Percentiles rank a stretch among this genome's conserved stretches.
These are phyloP conservation scores for Boechera divaricarpa DNA, from an alignment of 345 rosid species.

Conservation along the genomic window DNA sequence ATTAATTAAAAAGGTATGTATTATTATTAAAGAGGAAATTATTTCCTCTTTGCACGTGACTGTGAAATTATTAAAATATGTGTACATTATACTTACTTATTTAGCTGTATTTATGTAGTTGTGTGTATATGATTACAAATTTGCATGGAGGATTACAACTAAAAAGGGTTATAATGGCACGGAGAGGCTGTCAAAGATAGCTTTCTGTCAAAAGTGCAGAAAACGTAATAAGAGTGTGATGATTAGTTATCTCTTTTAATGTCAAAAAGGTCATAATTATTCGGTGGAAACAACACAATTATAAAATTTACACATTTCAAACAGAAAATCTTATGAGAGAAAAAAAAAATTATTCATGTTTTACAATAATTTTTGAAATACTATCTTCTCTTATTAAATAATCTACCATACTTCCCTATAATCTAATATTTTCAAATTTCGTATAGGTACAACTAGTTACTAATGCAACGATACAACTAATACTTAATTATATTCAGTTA, in stretches of 20 bases:
- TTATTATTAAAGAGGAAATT: conserved; percentile 14
- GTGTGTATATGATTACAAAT: conserved; percentile 37
- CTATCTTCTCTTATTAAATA: too few relatives aligned
- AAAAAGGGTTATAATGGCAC: conserved; percentile 46
- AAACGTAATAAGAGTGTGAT: conserved; percentile 45
- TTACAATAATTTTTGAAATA: neutral
- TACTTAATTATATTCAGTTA: too few relatives aligned
- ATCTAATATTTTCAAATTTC: too few relatives aligned
- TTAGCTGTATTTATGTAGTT: conserved; percentile 17
- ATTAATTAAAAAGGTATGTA: conserved; percentile 13
- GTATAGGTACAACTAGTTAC: too few relatives aligned
- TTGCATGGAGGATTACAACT: conserved; percentile 45
- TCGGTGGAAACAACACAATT: conserved; percentile 44
- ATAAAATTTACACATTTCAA: conserved; percentile 31
- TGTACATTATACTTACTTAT: neutral
- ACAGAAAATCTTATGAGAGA: conserved; percentile 18
- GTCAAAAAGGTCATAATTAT: conserved; percentile 50
- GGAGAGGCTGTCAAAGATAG: conserved; percentile 35
- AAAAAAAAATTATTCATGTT: neutral
- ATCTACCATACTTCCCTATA: too few relatives aligned
- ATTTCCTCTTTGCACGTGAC: conserved; percentile 42
- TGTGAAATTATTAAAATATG: conserved; percentile 1
- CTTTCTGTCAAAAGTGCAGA: conserved; percentile 45
- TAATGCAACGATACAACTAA: too few relatives aligned
- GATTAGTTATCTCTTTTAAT: conserved; percentile 45